Evolutionary conservation across 23 red algal species (phyloP).

Genomic region (Gracilaria domingensis): DNA sequence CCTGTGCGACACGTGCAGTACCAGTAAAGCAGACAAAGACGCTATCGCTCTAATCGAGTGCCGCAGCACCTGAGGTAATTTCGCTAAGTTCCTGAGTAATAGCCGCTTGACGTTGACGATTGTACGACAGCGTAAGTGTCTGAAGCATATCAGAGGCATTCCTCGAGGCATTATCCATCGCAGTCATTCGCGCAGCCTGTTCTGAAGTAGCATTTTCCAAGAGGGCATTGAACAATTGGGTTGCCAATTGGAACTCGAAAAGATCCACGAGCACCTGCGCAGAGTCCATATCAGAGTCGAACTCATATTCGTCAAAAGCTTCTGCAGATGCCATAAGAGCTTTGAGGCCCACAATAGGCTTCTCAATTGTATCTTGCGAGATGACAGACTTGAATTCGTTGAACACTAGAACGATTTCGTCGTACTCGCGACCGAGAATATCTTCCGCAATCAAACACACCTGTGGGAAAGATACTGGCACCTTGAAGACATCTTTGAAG

Average conservation of each 20-base stretch:
- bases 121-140: conserved; percentile 90
- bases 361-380: conserved; percentile 72
- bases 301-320: conserved; percentile 95
- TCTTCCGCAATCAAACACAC: conserved; percentile 96
- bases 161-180: conserved; percentile 93
- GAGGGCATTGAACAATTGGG: conserved; percentile 88
- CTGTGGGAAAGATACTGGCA: conserved; percentile 92
- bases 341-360: conserved; percentile 85
- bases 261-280: conserved; percentile 95
- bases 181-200: conserved; percentile 94
- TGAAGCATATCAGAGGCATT: conserved; percentile 95
- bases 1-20: neutral
- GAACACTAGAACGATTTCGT: conserved; percentile 88
- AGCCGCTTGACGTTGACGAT: conserved; percentile 93
- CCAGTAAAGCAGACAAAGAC: neutral
- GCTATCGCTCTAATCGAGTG: conserved; percentile 41
- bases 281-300: conserved; percentile 98
- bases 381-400: conserved; percentile 98
- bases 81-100: conserved; percentile 97
- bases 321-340: conserved; percentile 84
- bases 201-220: conserved; percentile 97
- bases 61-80: conserved; percentile 92
- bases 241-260: conserved; percentile 96
- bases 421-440: conserved; percentile 81
- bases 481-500: conserved; percentile 98